Base-by-base conservation (phyloP, 2,329 filamentous ascomycete species). In the Geoglossum cookeanum region DNA sequence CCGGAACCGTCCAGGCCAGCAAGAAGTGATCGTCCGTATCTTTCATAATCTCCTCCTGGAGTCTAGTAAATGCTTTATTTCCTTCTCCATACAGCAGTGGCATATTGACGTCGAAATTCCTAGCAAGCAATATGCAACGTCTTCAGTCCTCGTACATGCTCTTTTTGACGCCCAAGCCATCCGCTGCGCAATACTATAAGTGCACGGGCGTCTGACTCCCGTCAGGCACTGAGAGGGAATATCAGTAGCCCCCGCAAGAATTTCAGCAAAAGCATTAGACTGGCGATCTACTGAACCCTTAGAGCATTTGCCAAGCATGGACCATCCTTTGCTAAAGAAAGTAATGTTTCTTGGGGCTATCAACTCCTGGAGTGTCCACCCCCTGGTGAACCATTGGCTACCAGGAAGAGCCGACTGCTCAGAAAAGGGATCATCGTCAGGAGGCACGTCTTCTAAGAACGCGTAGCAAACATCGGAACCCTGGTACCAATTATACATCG, bases 321-420 rank as follows among this genome's bases (percentile, higher is more conserved):
- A n/a, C 5, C 37, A 6, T 7, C n/a, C 4, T 15, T 15, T 6
- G 37, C 3, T 8, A 15, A 6, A 42, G 37, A 51, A 51, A n/a
- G 3, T 11, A n/a, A 51, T 11, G 17, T 2, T 45, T 13, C 15
- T 33, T 1, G 63, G 62, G 1, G 63, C 63, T 2, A 65, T 55
- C 11, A 65, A 57, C 35, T 64, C 63, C 53, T 63, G 62, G n/a
- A 64, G 56, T 11, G 63, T 64, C 64, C 62, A 64, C 8, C 61
- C 62, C 22, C 61, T 39, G 1, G 42, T 59, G 37, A 63, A 64
- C 63, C 62, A 64, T 4, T 55, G 44, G n/a, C 60, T 61, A 22
- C 5, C 13, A n/a, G n/a, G n/a, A n/a, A n/a, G n/a, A 4, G 5
- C 29, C 4, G 5, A 11, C 33, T 35, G 33, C 5, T 5, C 11